phyloP scores from a whole-genome alignment of 768 basidiomycete genomes.

The Serpula lacrymans region DNA sequence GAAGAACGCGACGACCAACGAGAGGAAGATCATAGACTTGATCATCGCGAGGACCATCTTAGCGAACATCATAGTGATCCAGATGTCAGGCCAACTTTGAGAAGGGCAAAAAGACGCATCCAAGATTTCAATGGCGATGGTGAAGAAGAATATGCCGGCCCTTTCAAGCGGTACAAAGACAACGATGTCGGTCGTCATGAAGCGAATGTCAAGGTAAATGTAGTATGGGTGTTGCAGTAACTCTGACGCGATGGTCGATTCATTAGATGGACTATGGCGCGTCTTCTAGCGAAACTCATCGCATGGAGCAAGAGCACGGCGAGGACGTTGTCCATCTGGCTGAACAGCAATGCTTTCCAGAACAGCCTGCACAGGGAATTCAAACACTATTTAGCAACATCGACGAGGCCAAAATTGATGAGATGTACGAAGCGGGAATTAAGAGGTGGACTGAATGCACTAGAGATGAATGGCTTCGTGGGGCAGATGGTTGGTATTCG shows the following conservation, averaged over 20 bases:
- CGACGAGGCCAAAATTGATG: constrained; percentile 1
- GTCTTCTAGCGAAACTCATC: too few relatives aligned
- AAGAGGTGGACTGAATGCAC: constrained; percentile 26
- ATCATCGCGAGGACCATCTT: not conserved
- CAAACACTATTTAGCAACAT: not conserved
- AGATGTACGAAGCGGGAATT: constrained; percentile 18
- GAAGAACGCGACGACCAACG: not conserved
- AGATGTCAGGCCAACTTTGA: not conserved
- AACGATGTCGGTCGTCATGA: too few relatives aligned
- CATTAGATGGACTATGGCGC: too few relatives aligned
- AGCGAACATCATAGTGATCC: too few relatives aligned
- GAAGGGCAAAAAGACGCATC: not conserved
- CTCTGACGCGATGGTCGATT: too few relatives aligned
- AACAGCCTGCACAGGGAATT: not conserved
- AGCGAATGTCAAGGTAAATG: not conserved
- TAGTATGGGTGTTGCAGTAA: too few relatives aligned
- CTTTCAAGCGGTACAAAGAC: not conserved
- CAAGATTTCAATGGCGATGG: not conserved
- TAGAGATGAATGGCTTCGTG: constrained; percentile 28
- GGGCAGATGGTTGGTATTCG: constrained; percentile 17
- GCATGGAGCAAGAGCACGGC: too few relatives aligned
- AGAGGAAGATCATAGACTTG: not conserved
- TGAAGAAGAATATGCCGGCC: not conserved
- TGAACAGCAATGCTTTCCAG: not conserved
- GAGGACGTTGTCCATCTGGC: not conserved